Percentiles rank a stretch among this genome's conserved stretches.
Conservation (phyloP, 495 filamentous ascomycete species). For the Talaromyces borbonicus region DNA sequence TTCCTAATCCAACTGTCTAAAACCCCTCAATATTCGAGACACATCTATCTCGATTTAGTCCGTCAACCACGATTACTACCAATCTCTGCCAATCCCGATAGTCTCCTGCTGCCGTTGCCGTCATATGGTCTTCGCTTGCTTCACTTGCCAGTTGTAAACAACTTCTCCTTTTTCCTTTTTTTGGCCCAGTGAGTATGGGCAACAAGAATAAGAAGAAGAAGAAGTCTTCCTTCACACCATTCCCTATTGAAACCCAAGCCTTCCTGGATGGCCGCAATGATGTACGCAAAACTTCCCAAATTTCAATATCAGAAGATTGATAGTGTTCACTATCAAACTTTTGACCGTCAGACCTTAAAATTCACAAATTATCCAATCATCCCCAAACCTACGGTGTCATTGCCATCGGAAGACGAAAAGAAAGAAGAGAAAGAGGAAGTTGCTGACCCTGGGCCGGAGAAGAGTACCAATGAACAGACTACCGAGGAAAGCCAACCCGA, state of each 20-base stretch:
- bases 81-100: not conserved
- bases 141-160: not conserved
- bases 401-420: constrained; percentile 4
- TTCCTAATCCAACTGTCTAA: constrained; percentile 2
- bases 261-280: constrained; percentile 12
- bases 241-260: constrained; percentile 3
- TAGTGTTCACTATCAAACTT: constrained; percentile 28
- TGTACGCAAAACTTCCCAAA: constrained; percentile 35
- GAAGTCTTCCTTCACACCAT: constrained; percentile 7
- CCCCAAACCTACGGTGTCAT: constrained; percentile 5
- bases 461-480: constrained; percentile 10
- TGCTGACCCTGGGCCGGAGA: constrained; percentile 7
- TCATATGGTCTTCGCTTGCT: not conserved
- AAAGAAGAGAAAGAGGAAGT: constrained; percentile 5
- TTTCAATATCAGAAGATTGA: constrained; percentile 31
- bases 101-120: not conserved
- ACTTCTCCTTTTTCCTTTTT: not conserved
- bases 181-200: constrained; percentile 2
- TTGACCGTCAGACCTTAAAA: constrained; percentile 25
- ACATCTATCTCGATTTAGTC: constrained; percentile 2
- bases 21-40: not conserved
- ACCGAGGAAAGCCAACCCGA: constrained; percentile 6
- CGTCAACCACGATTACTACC: not conserved
- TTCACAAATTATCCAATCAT: constrained; percentile 28
- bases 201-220: constrained; percentile 9